These are phyloP conservation scores for Spizellomyces punctatus DNA, from an alignment of 192 early-diverging fungal genomes.

Conservation along the genomic window DNA sequence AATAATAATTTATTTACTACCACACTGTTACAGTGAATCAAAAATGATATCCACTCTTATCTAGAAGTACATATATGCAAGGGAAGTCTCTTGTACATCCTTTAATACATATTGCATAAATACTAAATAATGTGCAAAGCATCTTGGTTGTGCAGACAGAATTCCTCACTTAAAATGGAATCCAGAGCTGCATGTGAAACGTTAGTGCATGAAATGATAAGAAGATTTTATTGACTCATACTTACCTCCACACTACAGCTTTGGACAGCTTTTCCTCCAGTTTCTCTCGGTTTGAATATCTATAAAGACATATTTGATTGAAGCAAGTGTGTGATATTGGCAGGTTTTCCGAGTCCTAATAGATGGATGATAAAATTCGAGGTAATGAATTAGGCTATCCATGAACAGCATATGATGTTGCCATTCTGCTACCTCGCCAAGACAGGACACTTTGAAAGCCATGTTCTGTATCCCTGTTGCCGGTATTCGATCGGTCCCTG, in stretches of 20 bases:
- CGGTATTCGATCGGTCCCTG: constrained; percentile 85
- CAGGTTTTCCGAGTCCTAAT: constrained; percentile 75
- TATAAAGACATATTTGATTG: constrained; percentile 69
- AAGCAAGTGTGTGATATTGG: constrained; percentile 92
- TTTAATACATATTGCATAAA: no score
- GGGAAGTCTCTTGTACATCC: no score
- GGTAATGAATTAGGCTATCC: not conserved
- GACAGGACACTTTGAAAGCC: constrained; percentile 49
- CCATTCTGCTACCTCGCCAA: constrained; percentile 43
- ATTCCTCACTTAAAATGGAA: not conserved
- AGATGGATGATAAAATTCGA: constrained; percentile 10
- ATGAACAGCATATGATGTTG: not conserved
- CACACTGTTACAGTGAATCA: no score
- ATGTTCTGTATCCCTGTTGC: constrained; percentile 55
- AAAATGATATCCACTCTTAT: no score
- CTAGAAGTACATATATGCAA: no score
- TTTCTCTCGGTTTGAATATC: constrained; percentile 71
- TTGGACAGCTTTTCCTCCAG: constrained; percentile 66
- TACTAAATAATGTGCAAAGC: no score
- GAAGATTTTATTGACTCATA: not conserved
- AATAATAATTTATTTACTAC: no score
- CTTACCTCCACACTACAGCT: constrained; percentile 68
- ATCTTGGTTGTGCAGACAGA: no score
- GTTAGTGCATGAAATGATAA: not conserved
- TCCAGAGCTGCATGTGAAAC: not conserved